Base-by-base conservation (phyloP, 345 rosid species). In the Lepidium africanum region DNA sequence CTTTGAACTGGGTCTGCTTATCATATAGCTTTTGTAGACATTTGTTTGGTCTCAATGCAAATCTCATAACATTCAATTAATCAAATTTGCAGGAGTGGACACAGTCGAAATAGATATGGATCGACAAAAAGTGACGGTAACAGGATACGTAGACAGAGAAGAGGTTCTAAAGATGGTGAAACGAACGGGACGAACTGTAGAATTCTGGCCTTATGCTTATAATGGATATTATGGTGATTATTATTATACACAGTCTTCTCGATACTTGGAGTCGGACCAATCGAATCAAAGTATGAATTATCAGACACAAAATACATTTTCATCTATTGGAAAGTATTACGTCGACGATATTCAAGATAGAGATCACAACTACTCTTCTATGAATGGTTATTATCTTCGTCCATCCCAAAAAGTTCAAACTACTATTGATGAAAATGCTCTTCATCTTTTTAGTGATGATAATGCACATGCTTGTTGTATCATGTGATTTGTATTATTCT, bases 201-300 rank as follows among this genome's bases (percentile, higher is more conserved):
- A 92, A 56, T 87, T 84, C 5, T 92, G 96, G 98, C 95, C 98
- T 2, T 87, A 78, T 67, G 88, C 91, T 4, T 92, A 86, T 9
- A 89, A 86, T 57, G 74, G 76, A 56, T 92, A 92, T 72, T 89
- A 87, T 72, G 73, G 77, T 32, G 77, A 73, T 37, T 73, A 53
- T 37, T 73, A 53, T 15, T 85, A 87, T 65, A 85, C 89, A 0
- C 80, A 83, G 10, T 86, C 89, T 3, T 17, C 81, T 13, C 82
- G 43, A 10, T 77, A 81, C 69, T 60, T 84, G 56, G 89, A 81
- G 67, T 60, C 83, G 56, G 89, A 87, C 15, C 87, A 82, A 66
- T 65, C 87, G 2, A 79, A 82, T 5, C 72, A 70, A 43, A 49
- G 46, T 33, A 57, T 41, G 10, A 27, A 27, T 27, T 10, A 19